phyloP scores from a whole-genome alignment of 108 stramenopile species.

The Chaetoceros muelleri region DNA sequence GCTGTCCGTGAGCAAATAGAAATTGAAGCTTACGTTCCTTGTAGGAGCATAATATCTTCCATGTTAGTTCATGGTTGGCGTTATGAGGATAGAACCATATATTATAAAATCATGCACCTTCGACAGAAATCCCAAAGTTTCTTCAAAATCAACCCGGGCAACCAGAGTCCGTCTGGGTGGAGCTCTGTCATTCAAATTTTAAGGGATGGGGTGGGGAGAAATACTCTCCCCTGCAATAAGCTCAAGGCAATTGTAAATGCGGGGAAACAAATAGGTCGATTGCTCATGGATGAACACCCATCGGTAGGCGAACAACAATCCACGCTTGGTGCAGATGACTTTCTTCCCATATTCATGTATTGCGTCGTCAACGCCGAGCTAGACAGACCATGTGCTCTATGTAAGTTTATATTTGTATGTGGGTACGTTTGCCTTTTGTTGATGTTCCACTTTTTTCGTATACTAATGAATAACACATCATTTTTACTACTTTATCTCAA shows the following conservation, averaged over 20 bases:
- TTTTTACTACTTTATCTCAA: slow-evolving; percentile 5
- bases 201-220: slow-evolving; percentile 60
- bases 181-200: slow-evolving; percentile 59
- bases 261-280: slow-evolving; percentile 54
- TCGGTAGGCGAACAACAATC: neutral
- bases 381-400: slow-evolving; percentile 71
- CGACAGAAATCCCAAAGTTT: slow-evolving; percentile 40
- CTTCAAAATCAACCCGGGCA: slow-evolving; percentile 35
- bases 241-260: slow-evolving; percentile 77
- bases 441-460: neutral
- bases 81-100: slow-evolving; percentile 74
- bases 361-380: slow-evolving; percentile 71
- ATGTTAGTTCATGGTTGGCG: slow-evolving; percentile 72
- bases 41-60: slow-evolving; percentile 64
- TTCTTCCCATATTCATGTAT: slow-evolving; percentile 88
- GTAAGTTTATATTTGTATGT: slow-evolving; percentile 17
- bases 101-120: slow-evolving; percentile 56
- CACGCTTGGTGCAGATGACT: slow-evolving; percentile 78
- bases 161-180: slow-evolving; percentile 62
- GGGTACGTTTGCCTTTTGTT: neutral
- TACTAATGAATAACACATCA: neutral
- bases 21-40: slow-evolving; percentile 76
- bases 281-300: slow-evolving; percentile 12
- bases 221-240: slow-evolving; percentile 72
- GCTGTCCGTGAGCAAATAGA: slow-evolving; percentile 77